Evolutionary conservation across 805 yeast genomes (phyloP).

Genomic region (Scheffersomyces coipomensis): DNA sequence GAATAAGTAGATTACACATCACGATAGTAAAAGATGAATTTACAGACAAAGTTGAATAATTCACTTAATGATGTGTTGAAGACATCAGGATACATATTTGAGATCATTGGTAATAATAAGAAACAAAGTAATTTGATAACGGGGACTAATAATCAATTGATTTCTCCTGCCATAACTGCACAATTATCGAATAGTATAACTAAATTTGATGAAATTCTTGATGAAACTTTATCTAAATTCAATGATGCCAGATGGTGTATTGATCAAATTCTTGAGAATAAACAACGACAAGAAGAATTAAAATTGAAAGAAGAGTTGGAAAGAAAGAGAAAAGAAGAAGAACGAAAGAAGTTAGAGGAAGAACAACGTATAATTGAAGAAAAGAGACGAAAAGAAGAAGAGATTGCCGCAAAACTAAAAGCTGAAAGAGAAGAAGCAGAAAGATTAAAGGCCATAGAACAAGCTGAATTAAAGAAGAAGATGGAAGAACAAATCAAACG

Average conservation of each 20-base stretch:
- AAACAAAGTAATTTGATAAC: constrained; percentile 40
- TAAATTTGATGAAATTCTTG: constrained; percentile 41
- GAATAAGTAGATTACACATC: too few relatives aligned
- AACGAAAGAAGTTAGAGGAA: constrained; percentile 16
- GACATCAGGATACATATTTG: constrained; percentile 43
- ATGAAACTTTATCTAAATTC: constrained; percentile 39
- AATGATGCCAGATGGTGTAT: constrained; percentile 46
- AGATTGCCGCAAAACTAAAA: constrained; percentile 1
- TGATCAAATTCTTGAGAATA: constrained; percentile 40
- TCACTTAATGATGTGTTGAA: constrained; percentile 41
- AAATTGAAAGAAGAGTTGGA: constrained; percentile 35
- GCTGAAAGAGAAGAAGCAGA: constrained; percentile 17
- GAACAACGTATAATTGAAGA: constrained; percentile 12
- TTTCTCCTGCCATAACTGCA: constrained; percentile 33
- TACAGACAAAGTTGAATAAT: constrained; percentile 37
- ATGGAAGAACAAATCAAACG: not conserved
- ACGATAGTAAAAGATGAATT: constrained; percentile 22
- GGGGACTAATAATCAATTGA: constrained; percentile 41
- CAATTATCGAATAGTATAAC: constrained; percentile 33
- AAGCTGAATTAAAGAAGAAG: constrained; percentile 14
- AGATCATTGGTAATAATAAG: constrained; percentile 38
- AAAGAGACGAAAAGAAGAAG: constrained; percentile 13
- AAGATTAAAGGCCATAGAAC: constrained; percentile 9
- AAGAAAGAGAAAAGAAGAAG: constrained; percentile 26
- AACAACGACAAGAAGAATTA: constrained; percentile 40